Percentiles rank a stretch among this genome's conserved stretches.
These are phyloP conservation scores for Haplosporangium sp. DNA, from an alignment of 371 early-diverging fungal genomes.

Conservation along the genomic window DNA sequence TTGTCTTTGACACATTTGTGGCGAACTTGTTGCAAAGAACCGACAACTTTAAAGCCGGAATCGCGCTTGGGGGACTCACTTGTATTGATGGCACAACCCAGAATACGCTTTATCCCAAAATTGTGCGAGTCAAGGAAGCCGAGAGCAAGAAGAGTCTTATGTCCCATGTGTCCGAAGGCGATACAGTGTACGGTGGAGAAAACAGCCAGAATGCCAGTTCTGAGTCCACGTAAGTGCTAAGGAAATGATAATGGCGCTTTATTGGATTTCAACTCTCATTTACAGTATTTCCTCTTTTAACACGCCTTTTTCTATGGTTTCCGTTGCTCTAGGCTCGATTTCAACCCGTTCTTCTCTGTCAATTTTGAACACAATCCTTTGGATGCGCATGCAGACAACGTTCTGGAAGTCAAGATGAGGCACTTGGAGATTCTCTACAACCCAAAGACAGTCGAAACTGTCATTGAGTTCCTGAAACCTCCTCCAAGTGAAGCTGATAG, in stretches of 20 bases:
- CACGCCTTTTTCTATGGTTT: background rate
- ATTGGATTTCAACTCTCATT: background rate
- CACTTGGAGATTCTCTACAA: slow-evolving; percentile 94
- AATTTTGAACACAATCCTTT: slow-evolving; percentile 89
- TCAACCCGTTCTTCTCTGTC: slow-evolving; percentile 85
- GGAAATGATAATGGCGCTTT: background rate
- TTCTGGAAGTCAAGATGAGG: slow-evolving; percentile 84
- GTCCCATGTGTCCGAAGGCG: slow-evolving; percentile 48
- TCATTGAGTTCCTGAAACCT: slow-evolving; percentile 88
- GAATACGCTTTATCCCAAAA: slow-evolving; percentile 81
- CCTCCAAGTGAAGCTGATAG: slow-evolving; percentile 84
- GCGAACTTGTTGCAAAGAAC: slow-evolving; percentile 72
- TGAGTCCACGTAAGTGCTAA: slow-evolving; percentile 11
- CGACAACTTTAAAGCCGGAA: slow-evolving; percentile 75
- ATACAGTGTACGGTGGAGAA: slow-evolving; percentile 40
- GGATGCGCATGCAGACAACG: slow-evolving; percentile 90
- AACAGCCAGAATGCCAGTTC: slow-evolving; percentile 16
- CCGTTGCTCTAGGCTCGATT: slow-evolving; percentile 8
- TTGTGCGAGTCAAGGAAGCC: slow-evolving; percentile 84
- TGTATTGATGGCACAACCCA: slow-evolving; percentile 84
- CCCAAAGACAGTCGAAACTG: slow-evolving; percentile 77
- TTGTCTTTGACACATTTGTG: slow-evolving; percentile 76
- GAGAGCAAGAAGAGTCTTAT: slow-evolving; percentile 48
- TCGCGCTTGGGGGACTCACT: slow-evolving; percentile 82
- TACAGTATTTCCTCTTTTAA: background rate